Base-by-base conservation (phyloP, 345 rosid genomes). In the Brassica juncea region DNA sequence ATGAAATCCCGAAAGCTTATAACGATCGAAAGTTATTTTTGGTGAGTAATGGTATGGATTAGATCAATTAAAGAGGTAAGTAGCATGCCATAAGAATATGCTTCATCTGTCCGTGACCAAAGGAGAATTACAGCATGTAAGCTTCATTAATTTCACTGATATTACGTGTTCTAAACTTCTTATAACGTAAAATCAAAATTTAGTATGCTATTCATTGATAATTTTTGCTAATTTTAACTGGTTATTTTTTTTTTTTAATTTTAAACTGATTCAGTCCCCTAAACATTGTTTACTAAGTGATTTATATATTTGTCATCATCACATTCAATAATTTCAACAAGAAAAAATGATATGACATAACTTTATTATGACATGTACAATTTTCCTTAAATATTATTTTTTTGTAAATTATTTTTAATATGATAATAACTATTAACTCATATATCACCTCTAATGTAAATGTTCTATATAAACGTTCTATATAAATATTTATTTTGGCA, bases 11-110 rank as follows among this genome's bases (percentile, higher is more conserved):
- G 4, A 57, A 39, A 72, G 68, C 35, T 25, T 54, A 35, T 21
- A 3, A 5, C 2, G 19, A 3, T 3, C 2, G 19, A 15, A 21
- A 49, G 6, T 30, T 30, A 63, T 16, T 11, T 47, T 61, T 27
- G 10, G 27, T 72, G 49, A 15, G 16, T 28, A 64, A 16, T 65
- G 63, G 25, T 47, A 64, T 49, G 54, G 52, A 64, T 65, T 61
- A 64, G 9, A 65, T 12, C 35, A 61, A 61, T 61, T 61, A 61
- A 61, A 61, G 66, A 61, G 66, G 66, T 27, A 27, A 61, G 7
- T 25, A 61, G 66, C 66, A 61, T n/a, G 66, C 66, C 66, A 28
- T 11, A 27, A 27, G 32, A 61, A 27, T 61, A 5, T 27, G 66
- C 34, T 11, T 61, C 32, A 14, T 28, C 35, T 61, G 66, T 28